Base-by-base conservation (phyloP, 129 eudicot genomes). In the Flaveria robusta region DNA sequence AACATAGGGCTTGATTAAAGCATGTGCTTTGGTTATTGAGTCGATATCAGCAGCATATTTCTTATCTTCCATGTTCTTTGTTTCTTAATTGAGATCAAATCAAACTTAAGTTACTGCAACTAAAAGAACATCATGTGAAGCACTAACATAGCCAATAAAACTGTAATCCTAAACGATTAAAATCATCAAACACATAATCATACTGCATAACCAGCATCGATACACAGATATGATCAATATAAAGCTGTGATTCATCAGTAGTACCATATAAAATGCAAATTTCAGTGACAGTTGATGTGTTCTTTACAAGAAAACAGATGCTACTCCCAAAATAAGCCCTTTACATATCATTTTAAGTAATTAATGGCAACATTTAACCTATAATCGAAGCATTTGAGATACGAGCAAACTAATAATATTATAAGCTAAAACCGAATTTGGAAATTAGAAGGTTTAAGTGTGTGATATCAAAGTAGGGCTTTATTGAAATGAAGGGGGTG, bases 21-120 rank as follows among this genome's bases (percentile, higher is more conserved):
- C 71, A 43, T 87, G 89, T 19, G 99, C 97, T 85, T 86, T 90
- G 63, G 83, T 76, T 49, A 95, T 91, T 16, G 99, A 86, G 51
- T 87, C 82, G 20, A 95, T 69, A 76, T 91, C 89, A 76, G 97
- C 97, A 83, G 92, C 99, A 74, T 95, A 95, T 55, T 77, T 81
- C 72, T 77, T 75, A 56, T 67, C 67, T 43, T 71, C 86, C 77
- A 37, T 72, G 23, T 39, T 63, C 63, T 80, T 79, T 34, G 56
- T 75, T 76, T 79, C 89, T 63, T 81, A 15, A 59, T 56, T 45
- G 4, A 43, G 19, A 51, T 31, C 51, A 15, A 62, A 23, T 60
- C 69, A 19, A 16, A 60, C 60, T 74, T 9, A 59, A 78, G 70
- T 16, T 64, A 54, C 63, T 74, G 47, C 63, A 49, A 74, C 42